Percentiles rank a stretch among this genome's conserved stretches.
Evolutionary conservation across 2,329 filamentous ascomycete species (phyloP).

Genomic region (Fusarium verrucosum): DNA sequence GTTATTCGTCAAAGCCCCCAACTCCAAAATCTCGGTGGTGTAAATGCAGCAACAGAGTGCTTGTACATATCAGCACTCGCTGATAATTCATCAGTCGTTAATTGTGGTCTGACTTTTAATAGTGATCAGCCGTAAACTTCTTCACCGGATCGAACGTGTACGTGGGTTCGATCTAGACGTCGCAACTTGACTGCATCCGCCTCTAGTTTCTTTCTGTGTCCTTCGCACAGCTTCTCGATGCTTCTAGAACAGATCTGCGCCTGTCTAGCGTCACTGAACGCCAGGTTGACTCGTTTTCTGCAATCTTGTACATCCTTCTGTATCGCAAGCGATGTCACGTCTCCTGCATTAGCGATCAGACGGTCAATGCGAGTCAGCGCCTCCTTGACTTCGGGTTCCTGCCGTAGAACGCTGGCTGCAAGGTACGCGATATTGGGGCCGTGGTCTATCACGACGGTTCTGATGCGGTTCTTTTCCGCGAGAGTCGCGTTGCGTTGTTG

Average conservation of each 20-base stretch:
- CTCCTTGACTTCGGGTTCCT: background rate
- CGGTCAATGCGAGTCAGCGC: background rate
- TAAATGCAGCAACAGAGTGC: background rate
- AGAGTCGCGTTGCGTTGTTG: constrained; percentile 6
- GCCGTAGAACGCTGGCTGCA: background rate
- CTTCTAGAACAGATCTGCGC: background rate
- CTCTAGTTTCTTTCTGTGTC: constrained; percentile 5
- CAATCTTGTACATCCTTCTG: constrained; percentile 6
- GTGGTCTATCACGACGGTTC: background rate
- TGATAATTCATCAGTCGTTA: background rate
- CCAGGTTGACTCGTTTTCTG: background rate
- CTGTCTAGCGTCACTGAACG: background rate
- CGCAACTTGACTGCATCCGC: constrained; percentile 8
- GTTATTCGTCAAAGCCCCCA: background rate
- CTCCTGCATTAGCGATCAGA: background rate
- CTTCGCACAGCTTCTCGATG: background rate
- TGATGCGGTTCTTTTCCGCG: constrained; percentile 15
- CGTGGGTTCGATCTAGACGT: constrained; percentile 8
- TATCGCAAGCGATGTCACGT: background rate
- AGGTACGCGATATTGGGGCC: background rate
- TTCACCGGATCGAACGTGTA: background rate
- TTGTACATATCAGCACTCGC: background rate
- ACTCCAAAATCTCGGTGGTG: background rate
- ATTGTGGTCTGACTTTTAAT: background rate
- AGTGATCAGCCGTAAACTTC: background rate